Conservation (phyloP, 2,329 filamentous ascomycete species). For the Pseudodiploospora longispora region DNA sequence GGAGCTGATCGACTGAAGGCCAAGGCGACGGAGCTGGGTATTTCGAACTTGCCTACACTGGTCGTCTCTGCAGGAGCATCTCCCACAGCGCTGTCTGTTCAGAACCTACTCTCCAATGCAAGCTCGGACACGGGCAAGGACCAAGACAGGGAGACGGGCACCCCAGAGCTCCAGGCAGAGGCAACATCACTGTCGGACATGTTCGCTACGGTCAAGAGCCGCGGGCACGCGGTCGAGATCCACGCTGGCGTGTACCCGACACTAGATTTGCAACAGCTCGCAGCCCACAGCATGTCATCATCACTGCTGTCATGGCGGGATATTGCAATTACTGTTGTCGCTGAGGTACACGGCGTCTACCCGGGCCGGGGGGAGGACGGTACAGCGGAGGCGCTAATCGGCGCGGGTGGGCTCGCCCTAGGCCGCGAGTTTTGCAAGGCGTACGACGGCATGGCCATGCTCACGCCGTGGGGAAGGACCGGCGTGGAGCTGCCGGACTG, state of each 20-base stretch:
- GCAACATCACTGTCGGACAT: constrained; percentile 12
- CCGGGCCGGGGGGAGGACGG: constrained; percentile 41
- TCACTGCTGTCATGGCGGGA: constrained; percentile 40
- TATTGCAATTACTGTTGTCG: constrained; percentile 60
- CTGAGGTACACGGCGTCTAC: constrained; percentile 65
- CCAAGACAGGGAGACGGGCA: constrained; percentile 3
- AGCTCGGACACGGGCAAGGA: constrained; percentile 3
- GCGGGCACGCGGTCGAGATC: constrained; percentile 50
- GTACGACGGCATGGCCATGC: constrained; percentile 64
- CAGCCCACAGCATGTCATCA: constrained; percentile 51
- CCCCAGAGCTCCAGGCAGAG: constrained; percentile 13
- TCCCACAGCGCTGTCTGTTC: constrained; percentile 48
- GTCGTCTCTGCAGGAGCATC: constrained; percentile 66
- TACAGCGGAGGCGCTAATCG: constrained; percentile 57
- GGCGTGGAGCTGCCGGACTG: constrained; percentile 22
- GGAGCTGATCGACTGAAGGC: constrained; percentile 15
- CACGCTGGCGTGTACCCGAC: constrained; percentile 71
- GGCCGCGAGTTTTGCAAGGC: constrained; percentile 67
- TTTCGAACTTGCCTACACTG: constrained; percentile 12
- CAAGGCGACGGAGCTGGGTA: constrained; percentile 11
- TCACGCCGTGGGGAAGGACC: constrained; percentile 46
- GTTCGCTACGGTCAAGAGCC: constrained; percentile 20
- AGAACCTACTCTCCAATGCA: constrained; percentile 13
- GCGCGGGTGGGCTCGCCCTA: constrained; percentile 60
- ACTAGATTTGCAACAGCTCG: constrained; percentile 72